Evolutionary conservation across 768 basidiomycete species (phyloP).

Genomic region (Boletus subcaerulescens): DNA sequence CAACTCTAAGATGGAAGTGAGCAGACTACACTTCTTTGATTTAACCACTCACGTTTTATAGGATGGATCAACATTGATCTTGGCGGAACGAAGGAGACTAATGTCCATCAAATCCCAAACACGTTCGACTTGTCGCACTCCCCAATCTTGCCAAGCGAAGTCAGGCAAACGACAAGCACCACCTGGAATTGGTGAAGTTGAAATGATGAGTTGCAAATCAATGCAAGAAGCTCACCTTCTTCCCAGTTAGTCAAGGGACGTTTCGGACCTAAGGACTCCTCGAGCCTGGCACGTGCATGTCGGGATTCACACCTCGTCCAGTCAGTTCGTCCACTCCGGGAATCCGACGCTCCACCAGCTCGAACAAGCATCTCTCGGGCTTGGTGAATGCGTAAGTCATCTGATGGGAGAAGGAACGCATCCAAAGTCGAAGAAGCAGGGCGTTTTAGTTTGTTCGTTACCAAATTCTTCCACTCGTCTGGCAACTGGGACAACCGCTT

Average conservation of each 20-base stretch:
- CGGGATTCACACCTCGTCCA: slow-evolving; percentile 93
- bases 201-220: neutral
- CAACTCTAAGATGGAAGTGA: slow-evolving; percentile 48
- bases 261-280: slow-evolving; percentile 77
- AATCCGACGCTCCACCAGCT: slow-evolving; percentile 61
- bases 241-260: slow-evolving; percentile 92
- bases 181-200: slow-evolving; percentile 39
- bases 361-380: slow-evolving; percentile 82
- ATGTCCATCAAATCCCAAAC: slow-evolving; percentile 98
- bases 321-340: slow-evolving; percentile 73
- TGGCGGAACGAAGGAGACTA: slow-evolving; percentile 75
- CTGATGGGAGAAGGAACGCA: slow-evolving; percentile 85
- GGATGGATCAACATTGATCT: slow-evolving; percentile 76
- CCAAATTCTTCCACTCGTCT: slow-evolving; percentile 60
- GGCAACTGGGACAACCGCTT: slow-evolving; percentile 59
- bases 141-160: slow-evolving; percentile 95
- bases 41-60: slow-evolving; percentile 74
- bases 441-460: slow-evolving; percentile 64
- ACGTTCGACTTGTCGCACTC: slow-evolving; percentile 85
- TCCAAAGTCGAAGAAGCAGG: slow-evolving; percentile 89
- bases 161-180: slow-evolving; percentile 84
- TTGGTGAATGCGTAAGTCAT: slow-evolving; percentile 88
- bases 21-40: neutral
- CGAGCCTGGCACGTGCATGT: slow-evolving; percentile 82
- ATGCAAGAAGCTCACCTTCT: slow-evolving; percentile 54